A percentile compares a stretch with the other conserved stretches of the same genome.
phyloP scores from a whole-genome alignment of 768 basidiomycete species.

The Pulveroboletus ravenelii region DNA sequence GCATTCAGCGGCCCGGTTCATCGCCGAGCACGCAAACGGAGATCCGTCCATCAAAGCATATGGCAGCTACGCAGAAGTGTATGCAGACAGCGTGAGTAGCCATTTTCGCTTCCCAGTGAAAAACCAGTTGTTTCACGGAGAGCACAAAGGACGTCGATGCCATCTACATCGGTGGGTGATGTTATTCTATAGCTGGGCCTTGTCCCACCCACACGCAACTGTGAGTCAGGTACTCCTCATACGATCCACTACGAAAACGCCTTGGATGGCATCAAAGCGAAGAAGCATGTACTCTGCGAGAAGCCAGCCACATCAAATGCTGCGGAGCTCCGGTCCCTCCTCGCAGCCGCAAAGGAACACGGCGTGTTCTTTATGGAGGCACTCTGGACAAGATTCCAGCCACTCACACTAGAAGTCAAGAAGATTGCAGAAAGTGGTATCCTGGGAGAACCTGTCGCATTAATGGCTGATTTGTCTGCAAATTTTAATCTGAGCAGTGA shows the following conservation, averaged over 20 bases:
- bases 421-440: slow-evolving; percentile 54
- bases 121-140: not conserved
- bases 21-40: slow-evolving; percentile 46
- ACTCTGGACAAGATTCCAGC: slow-evolving; percentile 83
- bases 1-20: slow-evolving; percentile 67
- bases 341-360: slow-evolving; percentile 69
- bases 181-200: not conserved
- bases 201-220: not conserved
- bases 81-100: slow-evolving; percentile 55
- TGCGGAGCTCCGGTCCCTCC: slow-evolving; percentile 68
- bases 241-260: slow-evolving; percentile 78
- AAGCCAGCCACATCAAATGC: slow-evolving; percentile 81
- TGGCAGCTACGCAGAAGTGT: slow-evolving; percentile 72
- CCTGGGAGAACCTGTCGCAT: slow-evolving; percentile 61
- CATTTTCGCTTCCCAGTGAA: not conserved
- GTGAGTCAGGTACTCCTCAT: slow-evolving; percentile 71
- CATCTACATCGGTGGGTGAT: slow-evolving; percentile 61
- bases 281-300: slow-evolving; percentile 85
- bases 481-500: slow-evolving; percentile 64
- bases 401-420: slow-evolving; percentile 60
- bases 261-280: slow-evolving; percentile 66
- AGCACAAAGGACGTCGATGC: slow-evolving; percentile 60
- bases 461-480: slow-evolving; percentile 74
- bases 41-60: slow-evolving; percentile 59
- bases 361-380: slow-evolving; percentile 91